Evolutionary conservation across 2,329 filamentous ascomycete genomes (phyloP), one percentile per base, ranked within the genome.

Genomic region (Alternaria sp.): DNA sequence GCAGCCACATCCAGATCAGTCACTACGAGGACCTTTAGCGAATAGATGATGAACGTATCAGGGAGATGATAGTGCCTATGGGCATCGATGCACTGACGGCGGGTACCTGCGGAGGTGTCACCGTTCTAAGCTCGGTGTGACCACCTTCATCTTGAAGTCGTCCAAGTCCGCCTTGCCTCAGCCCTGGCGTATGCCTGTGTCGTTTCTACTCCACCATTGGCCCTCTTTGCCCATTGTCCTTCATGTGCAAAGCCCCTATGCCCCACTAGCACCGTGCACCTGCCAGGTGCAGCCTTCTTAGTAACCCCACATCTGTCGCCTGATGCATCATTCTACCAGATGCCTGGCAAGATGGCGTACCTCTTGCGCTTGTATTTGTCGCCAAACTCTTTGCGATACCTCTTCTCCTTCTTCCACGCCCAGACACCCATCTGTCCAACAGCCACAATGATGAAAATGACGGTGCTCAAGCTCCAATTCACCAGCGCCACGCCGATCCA

Each of bases 301-400:
- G 1, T 39, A 17, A 36, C 17, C 13, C 44, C 14, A 36, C 11
- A 33, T 10, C 46, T 21, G 14, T 51, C 46, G 50, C 49, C 31
- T 24, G 42, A 37, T 36, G 13, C 42, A 13, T 17, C 52, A 48
- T 45, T 53, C 44, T 66, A 95, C 74, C 89, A 84, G 50, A 96
- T 80, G 3, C 91, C 91, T 3, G 95, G 92, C 58, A 97, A 78
- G 80, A 97, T 90, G 60, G 86, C 88, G 74, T 84, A 94, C 72
- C 87, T 87, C 91, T 99, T 98, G 83, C 90, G 93, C 88, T 94
- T 93, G 82, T 99, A 99, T 80, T 89, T 91, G 76, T 93, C 90
- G 39, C 91, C 91, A 78, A 98, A 97, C 77, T 97, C 91, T 78
- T 90, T 90, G 71, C 95, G 88, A 77, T 97, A 95, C 56, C 91